Conservation (phyloP, 2,329 filamentous ascomycete species). For the Hymenoscyphus fructigenus region DNA sequence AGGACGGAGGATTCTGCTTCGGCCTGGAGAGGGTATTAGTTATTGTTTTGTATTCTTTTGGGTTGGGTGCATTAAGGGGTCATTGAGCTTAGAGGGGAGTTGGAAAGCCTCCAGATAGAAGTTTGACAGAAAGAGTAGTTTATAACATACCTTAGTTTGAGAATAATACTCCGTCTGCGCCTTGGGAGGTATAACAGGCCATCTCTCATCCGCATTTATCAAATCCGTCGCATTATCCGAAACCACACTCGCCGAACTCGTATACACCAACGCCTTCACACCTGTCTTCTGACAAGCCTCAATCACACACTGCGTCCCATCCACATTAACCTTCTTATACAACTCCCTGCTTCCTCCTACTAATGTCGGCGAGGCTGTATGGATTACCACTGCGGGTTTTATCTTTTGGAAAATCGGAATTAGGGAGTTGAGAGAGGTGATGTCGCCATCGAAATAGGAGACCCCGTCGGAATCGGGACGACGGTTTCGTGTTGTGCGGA, state of each 20-base stretch:
- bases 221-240: constrained; percentile 79
- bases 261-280: constrained; percentile 85
- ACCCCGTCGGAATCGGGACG: constrained; percentile 53
- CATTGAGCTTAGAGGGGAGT: not conserved
- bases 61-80: not conserved
- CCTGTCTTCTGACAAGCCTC: constrained; percentile 67
- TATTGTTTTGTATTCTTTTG: not conserved
- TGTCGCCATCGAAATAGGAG: constrained; percentile 73
- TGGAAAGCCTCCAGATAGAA: not conserved
- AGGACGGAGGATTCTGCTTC: constrained; percentile 81
- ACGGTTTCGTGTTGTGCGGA: constrained; percentile 69
- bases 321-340: constrained; percentile 82
- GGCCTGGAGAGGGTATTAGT: constrained; percentile 45
- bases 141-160: constrained; percentile 64
- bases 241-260: constrained; percentile 83
- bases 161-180: constrained; percentile 81
- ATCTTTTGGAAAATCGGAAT: constrained; percentile 62
- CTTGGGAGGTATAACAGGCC: constrained; percentile 71
- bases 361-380: constrained; percentile 75
- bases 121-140: not conserved
- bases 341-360: constrained; percentile 56
- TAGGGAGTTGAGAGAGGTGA: constrained; percentile 65
- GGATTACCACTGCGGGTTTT: constrained; percentile 80
- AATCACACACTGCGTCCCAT: constrained; percentile 77
- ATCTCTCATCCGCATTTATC: constrained; percentile 80